Evolutionary conservation across 345 rosid genomes (phyloP), one percentile per base, ranked within the genome.

Genomic region (Rubroshorea leprosula): DNA sequence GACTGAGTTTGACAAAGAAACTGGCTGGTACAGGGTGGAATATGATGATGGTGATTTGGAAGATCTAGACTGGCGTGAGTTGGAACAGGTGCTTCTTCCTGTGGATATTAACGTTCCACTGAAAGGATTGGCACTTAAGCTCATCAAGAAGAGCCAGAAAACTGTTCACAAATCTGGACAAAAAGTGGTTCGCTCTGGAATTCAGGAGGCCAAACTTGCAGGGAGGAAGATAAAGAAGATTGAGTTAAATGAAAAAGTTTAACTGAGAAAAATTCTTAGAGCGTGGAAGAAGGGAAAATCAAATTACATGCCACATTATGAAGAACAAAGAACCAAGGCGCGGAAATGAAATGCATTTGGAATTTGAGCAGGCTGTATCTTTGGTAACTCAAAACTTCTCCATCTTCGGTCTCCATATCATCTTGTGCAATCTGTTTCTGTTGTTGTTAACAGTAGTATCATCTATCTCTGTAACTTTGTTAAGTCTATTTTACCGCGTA

Each of bases 41-140:
- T 92, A 92, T 49, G 93, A 84, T 63, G 98, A 92, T 60, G 96
- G 90, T 0, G 95, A 92, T 58, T 78, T 68, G 21, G 96, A 92
- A 77, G 95, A 92, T 66, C 88, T 86, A 29, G 90, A 84, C 27
- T 86, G 90, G 93, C 57, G 41, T 21, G 96, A 89, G 69, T 63
- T 88, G 60, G 80, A 92, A 64, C 75, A 72, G 20, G 72, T 86
- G 27, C 80, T 92, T 60, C 10, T 77, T 41, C 95, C 95, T 56
- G 63, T 88, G 60, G 95, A 92, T 55, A 78, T 89, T 58, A 69
- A 80, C 7, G 46, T 80, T 31, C 83, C 96, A 0, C 38, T 92
- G 63, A 88, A 84, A 63, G 63, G 90, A 4, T 27, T 84, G 58
- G 87, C 91, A 1, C 56, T 76, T 69, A 77, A 70, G 64, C 53